Percentiles rank a stretch among this genome's conserved stretches.
Conservation (phyloP, 2,329 filamentous ascomycete species). For the Cladophialophora yegresii region DNA sequence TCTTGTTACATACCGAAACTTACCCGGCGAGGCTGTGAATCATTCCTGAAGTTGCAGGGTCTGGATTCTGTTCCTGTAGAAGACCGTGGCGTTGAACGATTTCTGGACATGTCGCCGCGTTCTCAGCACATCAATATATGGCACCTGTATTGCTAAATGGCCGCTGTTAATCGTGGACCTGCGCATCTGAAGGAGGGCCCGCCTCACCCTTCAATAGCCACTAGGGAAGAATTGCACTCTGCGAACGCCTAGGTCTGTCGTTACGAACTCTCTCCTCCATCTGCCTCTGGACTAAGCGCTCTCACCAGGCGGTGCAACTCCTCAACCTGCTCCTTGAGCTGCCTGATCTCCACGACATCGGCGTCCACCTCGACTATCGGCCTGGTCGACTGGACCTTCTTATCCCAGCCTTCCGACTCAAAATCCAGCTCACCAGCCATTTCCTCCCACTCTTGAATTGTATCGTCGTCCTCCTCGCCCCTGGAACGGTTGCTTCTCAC, state of each 20-base stretch:
- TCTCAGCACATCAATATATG: too few species aligned
- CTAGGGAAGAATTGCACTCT: neutral
- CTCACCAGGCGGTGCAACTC: constrained; percentile 59
- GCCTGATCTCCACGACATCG: constrained; percentile 65
- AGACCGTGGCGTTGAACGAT: too few species aligned
- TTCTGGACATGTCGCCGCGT: too few species aligned
- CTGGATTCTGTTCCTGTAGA: too few species aligned
- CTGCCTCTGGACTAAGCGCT: constrained; percentile 26
- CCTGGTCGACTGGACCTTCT: constrained; percentile 72
- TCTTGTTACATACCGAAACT: too few species aligned
- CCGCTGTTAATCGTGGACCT: too few species aligned
- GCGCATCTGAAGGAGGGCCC: too few species aligned
- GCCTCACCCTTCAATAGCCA: neutral
- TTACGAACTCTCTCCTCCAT: constrained; percentile 3
- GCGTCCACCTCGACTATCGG: constrained; percentile 81
- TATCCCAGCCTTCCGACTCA: constrained; percentile 80
- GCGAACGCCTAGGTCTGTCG: neutral
- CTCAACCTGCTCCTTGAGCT: constrained; percentile 56
- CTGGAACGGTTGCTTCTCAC: constrained; percentile 73
- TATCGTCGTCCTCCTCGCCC: constrained; percentile 88
- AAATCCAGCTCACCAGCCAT: constrained; percentile 71
- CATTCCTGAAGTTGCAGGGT: too few species aligned
- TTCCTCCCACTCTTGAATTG: constrained; percentile 91
- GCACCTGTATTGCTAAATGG: too few species aligned
- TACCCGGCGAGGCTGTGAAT: too few species aligned